Base-by-base conservation (phyloP, 176 grass and related monocot species). In the Tuctoria greenei region DNA sequence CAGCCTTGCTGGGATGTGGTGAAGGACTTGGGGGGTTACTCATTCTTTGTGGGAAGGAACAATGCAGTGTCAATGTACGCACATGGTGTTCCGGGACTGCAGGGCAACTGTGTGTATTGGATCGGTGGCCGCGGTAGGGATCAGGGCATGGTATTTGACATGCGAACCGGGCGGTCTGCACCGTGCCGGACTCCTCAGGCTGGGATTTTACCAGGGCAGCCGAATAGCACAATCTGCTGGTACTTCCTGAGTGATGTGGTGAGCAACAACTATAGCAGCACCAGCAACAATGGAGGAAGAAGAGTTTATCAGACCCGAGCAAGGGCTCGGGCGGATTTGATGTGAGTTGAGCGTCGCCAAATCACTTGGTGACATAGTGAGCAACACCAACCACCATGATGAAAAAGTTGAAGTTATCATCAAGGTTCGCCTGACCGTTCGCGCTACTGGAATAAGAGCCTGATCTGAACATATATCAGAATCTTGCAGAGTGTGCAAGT, bases 91-190 rank as follows among this genome's bases (percentile, higher is more conserved):
- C 70, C 47, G 0, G 81, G 64, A 20, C 56, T 88, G 12, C 83
- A 11, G 31, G 81, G 81, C 1, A 88, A 88, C 31, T 80, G 45
- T 8, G 86, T 84, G 1, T 88, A 88, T 18, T 84, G 86, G 86
- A 88, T 88, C 10, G 86, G 81, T 18, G 86, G 86, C 8, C 77
- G 86, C 11, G 75, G 86, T 1, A 83, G 86, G 37, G 80, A 83
- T 78, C 86, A 83, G 21, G 86, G 86, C 36, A 88, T 88, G 86
- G 86, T 88, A 9, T 88, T 88, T 14, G 86, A 88, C 81, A 88
- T 88, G 86, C 64, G 62, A 24, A 79, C 75, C 0, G 81, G 75
- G 70, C 84, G 81, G 56, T 88, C 86, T n/a, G 47, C 64, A 2
- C 75, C 64, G 1, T 88, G 86, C 75, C 71, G 20, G 8, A 4